phyloP scores from a whole-genome alignment of 345 rosid genomes.

The Melaleuca alternifolia region DNA sequence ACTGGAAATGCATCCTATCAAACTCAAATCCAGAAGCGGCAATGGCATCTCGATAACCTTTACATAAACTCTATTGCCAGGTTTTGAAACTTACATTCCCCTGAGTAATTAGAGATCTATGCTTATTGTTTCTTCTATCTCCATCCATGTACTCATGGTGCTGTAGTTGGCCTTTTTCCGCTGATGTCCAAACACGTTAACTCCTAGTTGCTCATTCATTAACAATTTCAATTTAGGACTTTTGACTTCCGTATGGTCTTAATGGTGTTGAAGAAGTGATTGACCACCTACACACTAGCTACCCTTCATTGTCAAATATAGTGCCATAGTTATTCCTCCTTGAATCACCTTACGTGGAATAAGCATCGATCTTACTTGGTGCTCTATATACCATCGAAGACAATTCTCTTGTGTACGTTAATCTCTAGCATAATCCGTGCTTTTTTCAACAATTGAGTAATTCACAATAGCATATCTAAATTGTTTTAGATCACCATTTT shows the following conservation, averaged over 20 bases:
- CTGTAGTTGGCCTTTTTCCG: background rate
- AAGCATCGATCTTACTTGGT: background rate
- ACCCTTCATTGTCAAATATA: background rate
- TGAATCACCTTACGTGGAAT: background rate
- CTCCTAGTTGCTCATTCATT: background rate
- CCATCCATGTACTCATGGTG: background rate
- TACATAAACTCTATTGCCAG: background rate
- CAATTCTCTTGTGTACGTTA: background rate
- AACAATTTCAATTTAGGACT: background rate
- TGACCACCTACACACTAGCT: fast-evolving
- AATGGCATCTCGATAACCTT: background rate
- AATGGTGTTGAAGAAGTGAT: background rate
- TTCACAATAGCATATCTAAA: background rate
- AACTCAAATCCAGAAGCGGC: background rate
- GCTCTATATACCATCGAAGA: background rate
- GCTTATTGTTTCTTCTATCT: background rate
- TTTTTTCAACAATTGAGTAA: background rate
- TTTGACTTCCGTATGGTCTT: background rate
- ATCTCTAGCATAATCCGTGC: background rate
- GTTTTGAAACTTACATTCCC: background rate
- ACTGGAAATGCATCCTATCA: background rate
- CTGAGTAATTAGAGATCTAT: background rate
- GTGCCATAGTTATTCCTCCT: background rate
- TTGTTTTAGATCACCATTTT: background rate
- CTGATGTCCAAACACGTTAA: background rate